Conservation (phyloP, 306 rosid species). For the Echinosophora koreensis region DNA sequence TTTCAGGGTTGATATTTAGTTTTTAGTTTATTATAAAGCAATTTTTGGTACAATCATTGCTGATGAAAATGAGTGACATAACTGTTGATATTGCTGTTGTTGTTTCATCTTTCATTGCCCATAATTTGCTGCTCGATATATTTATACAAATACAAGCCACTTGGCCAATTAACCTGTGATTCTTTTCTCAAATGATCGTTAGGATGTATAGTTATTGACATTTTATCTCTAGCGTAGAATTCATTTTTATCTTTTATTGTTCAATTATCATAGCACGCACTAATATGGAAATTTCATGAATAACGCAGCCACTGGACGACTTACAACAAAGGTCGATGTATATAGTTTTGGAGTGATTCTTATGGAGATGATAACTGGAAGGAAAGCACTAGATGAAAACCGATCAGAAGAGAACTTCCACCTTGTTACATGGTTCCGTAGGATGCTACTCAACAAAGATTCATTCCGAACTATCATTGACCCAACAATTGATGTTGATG, state of each 20-base stretch:
- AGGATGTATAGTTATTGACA: background rate
- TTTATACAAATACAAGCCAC: background rate
- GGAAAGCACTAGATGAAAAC: conserved; percentile 78
- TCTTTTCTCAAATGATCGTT: background rate
- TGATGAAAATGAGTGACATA: background rate
- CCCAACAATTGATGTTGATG: conserved; percentile 60
- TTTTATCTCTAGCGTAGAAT: background rate
- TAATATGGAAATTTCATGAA: conserved; percentile 16
- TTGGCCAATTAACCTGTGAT: background rate
- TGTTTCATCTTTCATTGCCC: background rate
- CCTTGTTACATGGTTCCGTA: conserved; percentile 86
- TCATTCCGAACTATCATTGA: conserved; percentile 62
- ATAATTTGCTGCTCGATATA: background rate
- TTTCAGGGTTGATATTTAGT: background rate
- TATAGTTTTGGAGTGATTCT: conserved; percentile 95
- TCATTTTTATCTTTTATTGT: background rate
- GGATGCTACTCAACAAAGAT: conserved; percentile 58
- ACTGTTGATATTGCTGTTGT: background rate
- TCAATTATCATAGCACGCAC: too few species aligned
- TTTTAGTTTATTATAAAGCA: background rate
- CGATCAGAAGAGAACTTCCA: conserved; percentile 83
- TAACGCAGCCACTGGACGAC: conserved; percentile 81
- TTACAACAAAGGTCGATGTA: conserved; percentile 83
- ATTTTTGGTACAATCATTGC: background rate
- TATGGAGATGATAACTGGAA: conserved; percentile 86